Conservation (phyloP, 1,284 basidiomycete species). For the Grifola frondosa region DNA sequence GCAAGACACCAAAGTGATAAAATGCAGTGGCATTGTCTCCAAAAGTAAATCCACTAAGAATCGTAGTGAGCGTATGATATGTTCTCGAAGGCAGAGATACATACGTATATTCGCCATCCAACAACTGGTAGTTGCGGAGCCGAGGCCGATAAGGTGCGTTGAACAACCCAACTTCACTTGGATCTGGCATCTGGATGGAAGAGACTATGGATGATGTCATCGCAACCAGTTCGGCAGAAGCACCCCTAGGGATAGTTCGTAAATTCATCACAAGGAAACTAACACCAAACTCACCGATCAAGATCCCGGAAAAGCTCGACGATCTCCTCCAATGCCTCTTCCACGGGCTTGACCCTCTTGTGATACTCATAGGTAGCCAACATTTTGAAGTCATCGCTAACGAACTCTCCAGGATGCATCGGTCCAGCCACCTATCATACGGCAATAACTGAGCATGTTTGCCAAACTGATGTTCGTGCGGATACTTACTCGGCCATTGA, state of each 20-base stretch:
- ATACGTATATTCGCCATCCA: slow-evolving; percentile 67
- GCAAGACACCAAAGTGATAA: slow-evolving; percentile 70
- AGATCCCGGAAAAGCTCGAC: slow-evolving; percentile 38
- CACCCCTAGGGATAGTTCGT: slow-evolving; percentile 41
- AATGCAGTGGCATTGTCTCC: slow-evolving; percentile 70
- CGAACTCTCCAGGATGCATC: slow-evolving; percentile 54
- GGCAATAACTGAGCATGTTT: not conserved
- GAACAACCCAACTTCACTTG: slow-evolving; percentile 72
- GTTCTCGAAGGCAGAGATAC: slow-evolving; percentile 4
- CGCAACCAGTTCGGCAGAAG: slow-evolving; percentile 60
- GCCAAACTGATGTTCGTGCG: not conserved
- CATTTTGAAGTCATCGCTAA: slow-evolving; percentile 63
- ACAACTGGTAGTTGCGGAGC: slow-evolving; percentile 54
- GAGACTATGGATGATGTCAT: slow-evolving; percentile 72
- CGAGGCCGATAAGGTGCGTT: slow-evolving; percentile 58
- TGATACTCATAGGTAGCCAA: slow-evolving; percentile 72
- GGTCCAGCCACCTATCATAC: slow-evolving; percentile 63
- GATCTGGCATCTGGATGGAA: slow-evolving; percentile 64
- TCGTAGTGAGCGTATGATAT: slow-evolving; percentile 1
- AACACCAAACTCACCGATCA: slow-evolving; percentile 5
- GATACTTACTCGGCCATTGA: slow-evolving; percentile 77
- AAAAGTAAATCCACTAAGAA: slow-evolving; percentile 60
- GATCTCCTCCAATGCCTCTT: slow-evolving; percentile 60
- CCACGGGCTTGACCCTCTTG: slow-evolving; percentile 68
- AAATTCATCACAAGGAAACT: no score